phyloP scores from a whole-genome alignment of 2,329 filamentous ascomycete genomes.

The Ophiosphaerella narmari region DNA sequence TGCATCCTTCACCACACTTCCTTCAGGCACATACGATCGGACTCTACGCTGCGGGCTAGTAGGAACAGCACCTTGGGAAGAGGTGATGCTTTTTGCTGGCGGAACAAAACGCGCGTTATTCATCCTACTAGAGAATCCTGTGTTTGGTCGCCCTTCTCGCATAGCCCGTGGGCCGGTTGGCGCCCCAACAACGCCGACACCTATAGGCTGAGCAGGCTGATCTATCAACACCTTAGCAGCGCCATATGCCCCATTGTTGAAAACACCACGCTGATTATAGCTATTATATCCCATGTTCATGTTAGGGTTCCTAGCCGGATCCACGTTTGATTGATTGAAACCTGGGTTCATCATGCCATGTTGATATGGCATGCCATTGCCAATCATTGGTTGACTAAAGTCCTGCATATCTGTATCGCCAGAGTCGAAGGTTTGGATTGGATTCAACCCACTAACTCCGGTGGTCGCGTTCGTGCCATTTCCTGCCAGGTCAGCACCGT shows the following conservation, averaged over 20 bases:
- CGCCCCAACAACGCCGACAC: slow-evolving; percentile 69
- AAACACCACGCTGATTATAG: slow-evolving; percentile 54
- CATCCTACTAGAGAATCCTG: slow-evolving; percentile 69
- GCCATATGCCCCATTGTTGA: slow-evolving; percentile 43
- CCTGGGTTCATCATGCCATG: slow-evolving; percentile 49
- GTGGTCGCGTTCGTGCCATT: slow-evolving; percentile 15
- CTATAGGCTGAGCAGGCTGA: slow-evolving; percentile 44
- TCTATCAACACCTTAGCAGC: slow-evolving; percentile 45
- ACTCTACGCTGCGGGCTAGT: slow-evolving; percentile 33
- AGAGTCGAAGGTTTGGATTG: slow-evolving; percentile 42
- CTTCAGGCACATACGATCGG: slow-evolving; percentile 34
- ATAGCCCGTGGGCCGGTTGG: slow-evolving; percentile 94
- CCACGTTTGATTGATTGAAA: slow-evolving; percentile 58
- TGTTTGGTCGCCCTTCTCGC: slow-evolving; percentile 85
- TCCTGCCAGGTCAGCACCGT: slow-evolving; percentile 25
- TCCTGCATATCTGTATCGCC: slow-evolving; percentile 25
- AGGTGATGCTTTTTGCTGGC: slow-evolving; percentile 24
- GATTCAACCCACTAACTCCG: slow-evolving; percentile 30
- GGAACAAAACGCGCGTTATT: slow-evolving; percentile 35
- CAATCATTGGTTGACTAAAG: slow-evolving; percentile 36
- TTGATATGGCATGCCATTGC: slow-evolving; percentile 31
- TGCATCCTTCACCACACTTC: not conserved
- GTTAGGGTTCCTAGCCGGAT: slow-evolving; percentile 45
- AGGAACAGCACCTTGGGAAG: slow-evolving; percentile 21
- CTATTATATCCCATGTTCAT: slow-evolving; percentile 46